These are phyloP conservation scores for Calonectria honghensis DNA, from an alignment of 2,329 filamentous ascomycete species.

Conservation along the genomic window DNA sequence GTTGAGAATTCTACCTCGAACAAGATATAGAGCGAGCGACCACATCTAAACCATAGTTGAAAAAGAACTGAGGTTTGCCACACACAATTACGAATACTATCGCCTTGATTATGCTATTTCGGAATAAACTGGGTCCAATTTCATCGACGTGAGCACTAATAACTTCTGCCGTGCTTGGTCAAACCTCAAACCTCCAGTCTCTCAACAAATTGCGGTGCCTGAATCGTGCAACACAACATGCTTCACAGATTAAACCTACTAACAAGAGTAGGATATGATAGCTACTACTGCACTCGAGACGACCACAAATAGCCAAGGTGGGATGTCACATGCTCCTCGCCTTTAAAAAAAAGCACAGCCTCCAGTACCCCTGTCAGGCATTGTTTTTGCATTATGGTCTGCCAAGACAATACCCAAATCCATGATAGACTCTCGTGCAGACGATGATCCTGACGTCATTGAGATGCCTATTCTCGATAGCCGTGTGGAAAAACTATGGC, in stretches of 20 bases:
- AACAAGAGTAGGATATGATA: neutral
- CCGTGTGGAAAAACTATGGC: conserved; percentile 37
- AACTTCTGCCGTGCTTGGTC: neutral
- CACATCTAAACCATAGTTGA: no score
- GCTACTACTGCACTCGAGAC: neutral
- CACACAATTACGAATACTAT: no score
- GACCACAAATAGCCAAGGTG: neutral
- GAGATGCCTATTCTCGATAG: neutral
- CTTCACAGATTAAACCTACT: neutral
- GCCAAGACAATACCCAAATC: neutral
- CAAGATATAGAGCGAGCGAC: no score
- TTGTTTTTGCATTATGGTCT: neutral
- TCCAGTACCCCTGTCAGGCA: neutral
- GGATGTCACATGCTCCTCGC: neutral
- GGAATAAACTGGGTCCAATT: no score
- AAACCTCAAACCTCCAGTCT: neutral
- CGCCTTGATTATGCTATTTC: no score
- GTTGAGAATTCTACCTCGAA: no score
- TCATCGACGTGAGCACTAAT: no score
- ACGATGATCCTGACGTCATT: conserved; percentile 26
- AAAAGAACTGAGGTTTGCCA: no score
- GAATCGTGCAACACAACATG: neutral
- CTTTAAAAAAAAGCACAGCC: neutral
- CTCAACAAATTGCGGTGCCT: neutral
- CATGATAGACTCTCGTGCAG: neutral